Evolutionary conservation across 2,329 filamentous ascomycete species (phyloP), one percentile per base, ranked within the genome.

Genomic region (Colletotrichum costaricense): DNA sequence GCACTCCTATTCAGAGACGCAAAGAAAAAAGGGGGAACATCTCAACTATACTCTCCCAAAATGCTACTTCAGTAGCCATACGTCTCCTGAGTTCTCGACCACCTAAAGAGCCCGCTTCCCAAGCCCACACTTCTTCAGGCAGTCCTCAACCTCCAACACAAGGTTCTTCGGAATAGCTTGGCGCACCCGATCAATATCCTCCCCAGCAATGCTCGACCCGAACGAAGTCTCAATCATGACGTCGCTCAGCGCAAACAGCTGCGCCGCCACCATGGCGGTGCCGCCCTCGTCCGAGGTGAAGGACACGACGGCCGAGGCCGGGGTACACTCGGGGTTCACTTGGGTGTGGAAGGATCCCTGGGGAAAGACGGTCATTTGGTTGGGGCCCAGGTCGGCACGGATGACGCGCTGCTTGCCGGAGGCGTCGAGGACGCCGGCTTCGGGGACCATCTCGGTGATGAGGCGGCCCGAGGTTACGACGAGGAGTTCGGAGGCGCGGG

Each of bases 351-450:
- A 49, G 7, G 42, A 49, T 8, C 42, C 42, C 42, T n/a, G 7
- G 42, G 42, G 42, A 2, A 49, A 49, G 42, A 49, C 42, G 8
- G 19, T 49, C 42, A 22, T 49, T 19, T 49, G 42, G 42, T 49
- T 49, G 19, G 42, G 19, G 7, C 42, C 19, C 42, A 49, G 42
- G 42, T 49, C 42, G 42, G 42, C 42, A 8, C 42, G 42, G 42
- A 49, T 49, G 19, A 49, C 19, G 19, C 42, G 42, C 19, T 22
- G 19, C 3, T 49, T 49, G 19, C 42, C 62, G 14, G 55, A 49
- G 19, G 77, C 77, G 67, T 82, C 76, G 72, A 81, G 75, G 59
- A 87, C 86, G 35, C 85, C 85, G 78, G 88, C 88, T 80, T 86
- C 85, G 22, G 83, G 79, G 9, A 85, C 78, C 80, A 86, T 85